Evolutionary conservation across 2,329 filamentous ascomycete species (phyloP), one percentile per base, ranked within the genome.

Genomic region (Arthrobotrys entomopaga): DNA sequence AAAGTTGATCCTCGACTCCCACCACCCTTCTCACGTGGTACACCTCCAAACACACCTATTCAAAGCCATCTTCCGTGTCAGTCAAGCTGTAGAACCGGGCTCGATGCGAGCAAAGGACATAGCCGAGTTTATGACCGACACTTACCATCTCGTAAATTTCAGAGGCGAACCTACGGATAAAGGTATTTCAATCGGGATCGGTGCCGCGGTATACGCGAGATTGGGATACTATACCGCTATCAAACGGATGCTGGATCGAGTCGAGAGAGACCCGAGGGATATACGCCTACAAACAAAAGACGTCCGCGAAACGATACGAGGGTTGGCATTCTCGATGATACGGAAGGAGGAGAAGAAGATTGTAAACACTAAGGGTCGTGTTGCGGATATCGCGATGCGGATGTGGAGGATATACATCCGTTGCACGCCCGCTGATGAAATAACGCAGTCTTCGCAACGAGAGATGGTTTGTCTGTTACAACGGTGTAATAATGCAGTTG

Each of bases 41-140:
- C 40, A 40, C 7, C 22, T 63, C 4, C 70, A 74, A 46, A 57
- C 63, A 5, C 19, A 49, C n/a, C n/a, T 74, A 4, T 49, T 74
- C 19, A 42, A 43, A 13, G 63, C 70, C 7, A 57, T 74, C 40
- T 38, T 57, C n/a, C 63, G 70, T 3, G 24, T 63, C 16, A 53
- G 42, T 4, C 1, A n/a, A 8, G 3, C n/a, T 20, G 26, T 42
- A 0, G 5, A 19, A 20, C 52, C 63, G 8, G 70, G 70, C 7
- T 38, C 63, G 1, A 49, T 59, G 1, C 56, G 38, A 22, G 57
- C 49, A 7, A 59, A 19, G 3, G n/a, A 56, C 15, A 50, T 57
- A 13, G 19, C 38, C 3, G 70, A 74, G 38, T 38, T 67, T 11
- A 26, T 50, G 24, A 46, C 49, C 8, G 56, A 63, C 5, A 43